Percentiles rank a stretch among this genome's conserved stretches.
Evolutionary conservation across 2,329 filamentous ascomycete genomes (phyloP).

Genomic region (Ceratocystis cubensis): DNA sequence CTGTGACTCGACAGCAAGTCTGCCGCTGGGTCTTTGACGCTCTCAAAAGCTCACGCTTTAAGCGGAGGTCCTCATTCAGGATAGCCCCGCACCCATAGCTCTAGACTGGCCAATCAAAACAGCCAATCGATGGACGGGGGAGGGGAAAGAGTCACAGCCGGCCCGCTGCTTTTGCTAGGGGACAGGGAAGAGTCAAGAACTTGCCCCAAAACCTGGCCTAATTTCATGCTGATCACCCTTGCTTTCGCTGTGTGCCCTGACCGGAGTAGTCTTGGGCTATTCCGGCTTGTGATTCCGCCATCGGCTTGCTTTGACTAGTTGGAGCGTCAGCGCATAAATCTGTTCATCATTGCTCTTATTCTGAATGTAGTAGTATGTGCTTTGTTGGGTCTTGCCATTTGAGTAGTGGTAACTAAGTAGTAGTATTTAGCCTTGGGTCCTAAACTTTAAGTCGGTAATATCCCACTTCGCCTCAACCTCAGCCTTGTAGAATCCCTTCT

Average conservation of each 20-base stretch:
- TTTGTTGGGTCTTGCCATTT: background rate
- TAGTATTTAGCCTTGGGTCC: too few species aligned
- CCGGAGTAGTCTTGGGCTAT: background rate
- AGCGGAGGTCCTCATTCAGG: conserved; percentile 16
- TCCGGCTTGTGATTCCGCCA: conserved; percentile 11
- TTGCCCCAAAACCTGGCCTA: too few species aligned
- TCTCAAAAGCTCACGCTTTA: background rate
- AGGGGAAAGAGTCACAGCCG: conserved; percentile 10
- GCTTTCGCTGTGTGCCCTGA: background rate
- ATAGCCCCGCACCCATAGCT: conserved; percentile 5
- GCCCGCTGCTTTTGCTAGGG: background rate
- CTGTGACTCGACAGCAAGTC: background rate
- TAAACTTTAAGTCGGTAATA: background rate
- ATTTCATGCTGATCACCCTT: background rate
- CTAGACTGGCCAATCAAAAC: background rate
- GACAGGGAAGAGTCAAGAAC: too few species aligned
- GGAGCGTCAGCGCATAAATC: too few species aligned
- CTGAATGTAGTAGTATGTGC: too few species aligned
- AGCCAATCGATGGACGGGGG: background rate
- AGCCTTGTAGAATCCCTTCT: background rate
- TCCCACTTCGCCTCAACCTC: background rate
- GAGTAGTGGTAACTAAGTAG: background rate
- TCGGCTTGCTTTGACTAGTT: conserved; percentile 6
- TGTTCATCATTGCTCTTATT: too few species aligned
- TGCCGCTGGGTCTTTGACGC: background rate